Evolutionary conservation across 106 monocot species (phyloP).

Genomic region (Posidonia australis): DNA sequence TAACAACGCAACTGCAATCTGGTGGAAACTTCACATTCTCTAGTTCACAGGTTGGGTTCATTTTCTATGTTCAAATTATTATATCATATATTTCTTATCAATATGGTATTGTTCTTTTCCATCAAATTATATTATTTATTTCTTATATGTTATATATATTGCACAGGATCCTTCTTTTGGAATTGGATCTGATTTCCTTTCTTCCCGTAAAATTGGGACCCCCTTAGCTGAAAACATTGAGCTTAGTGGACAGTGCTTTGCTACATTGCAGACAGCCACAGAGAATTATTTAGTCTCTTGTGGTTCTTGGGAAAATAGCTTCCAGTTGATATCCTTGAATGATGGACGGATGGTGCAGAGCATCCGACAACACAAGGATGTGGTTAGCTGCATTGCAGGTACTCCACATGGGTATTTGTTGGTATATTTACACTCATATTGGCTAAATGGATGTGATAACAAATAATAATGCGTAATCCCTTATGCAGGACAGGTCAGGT

Average conservation of each 20-base stretch:
- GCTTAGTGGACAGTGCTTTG: slow-evolving; percentile 59
- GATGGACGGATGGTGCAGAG: slow-evolving; percentile 84
- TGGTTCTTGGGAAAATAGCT: slow-evolving; percentile 97
- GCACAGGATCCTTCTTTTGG: slow-evolving; percentile 90
- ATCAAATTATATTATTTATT: neutral
- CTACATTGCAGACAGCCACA: slow-evolving; percentile 49
- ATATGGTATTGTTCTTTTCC: neutral
- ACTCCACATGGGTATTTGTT: neutral
- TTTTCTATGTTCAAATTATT: neutral
- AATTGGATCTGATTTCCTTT: slow-evolving; percentile 70
- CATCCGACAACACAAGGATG: slow-evolving; percentile 89
- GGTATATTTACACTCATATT: neutral
- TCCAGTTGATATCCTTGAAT: slow-evolving; percentile 79
- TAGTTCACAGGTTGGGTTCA: slow-evolving; percentile 63
- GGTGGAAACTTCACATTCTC: slow-evolving; percentile 97
- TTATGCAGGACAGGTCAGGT: neutral
- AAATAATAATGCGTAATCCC: too few relatives aligned
- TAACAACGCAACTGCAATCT: slow-evolving; percentile 81
- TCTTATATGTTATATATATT: neutral
- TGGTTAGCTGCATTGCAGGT: slow-evolving; percentile 98
- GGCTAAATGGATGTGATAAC: too few relatives aligned
- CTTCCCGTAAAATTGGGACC: slow-evolving; percentile 64
- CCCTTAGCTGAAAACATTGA: slow-evolving; percentile 68
- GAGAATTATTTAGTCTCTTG: slow-evolving; percentile 82
- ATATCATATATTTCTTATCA: neutral